phyloP scores from a whole-genome alignment of 2,329 filamentous ascomycete genomes.

The Diplodia sapinea region DNA sequence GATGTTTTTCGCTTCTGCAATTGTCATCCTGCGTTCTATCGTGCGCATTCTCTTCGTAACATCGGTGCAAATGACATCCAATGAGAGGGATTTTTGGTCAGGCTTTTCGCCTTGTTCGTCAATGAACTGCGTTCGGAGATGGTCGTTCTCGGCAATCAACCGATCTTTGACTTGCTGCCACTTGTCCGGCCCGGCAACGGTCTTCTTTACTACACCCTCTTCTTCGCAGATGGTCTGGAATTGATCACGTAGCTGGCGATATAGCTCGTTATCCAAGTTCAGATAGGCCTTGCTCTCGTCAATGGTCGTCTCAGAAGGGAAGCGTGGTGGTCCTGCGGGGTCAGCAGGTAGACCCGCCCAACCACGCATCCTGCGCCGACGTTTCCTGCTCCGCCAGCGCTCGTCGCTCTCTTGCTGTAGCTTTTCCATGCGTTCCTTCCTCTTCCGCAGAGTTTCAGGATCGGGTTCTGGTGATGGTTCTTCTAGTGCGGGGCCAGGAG shows the following conservation, averaged over 20 bases:
- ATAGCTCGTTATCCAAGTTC: constrained; percentile 66
- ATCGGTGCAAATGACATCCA: constrained; percentile 81
- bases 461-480: constrained; percentile 45
- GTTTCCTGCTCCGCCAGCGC: constrained; percentile 67
- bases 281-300: constrained; percentile 77
- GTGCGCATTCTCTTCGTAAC: constrained; percentile 80
- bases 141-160: constrained; percentile 67
- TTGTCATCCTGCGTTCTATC: constrained; percentile 68
- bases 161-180: constrained; percentile 75
- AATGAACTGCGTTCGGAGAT: constrained; percentile 68
- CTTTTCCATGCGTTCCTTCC: constrained; percentile 60
- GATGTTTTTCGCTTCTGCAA: constrained; percentile 75
- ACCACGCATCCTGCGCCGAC: constrained; percentile 70
- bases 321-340: constrained; percentile 71
- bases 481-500: not conserved
- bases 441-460: constrained; percentile 58
- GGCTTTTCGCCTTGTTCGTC: constrained; percentile 44
- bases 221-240: constrained; percentile 75
- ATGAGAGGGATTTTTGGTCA: constrained; percentile 65
- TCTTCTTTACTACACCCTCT: constrained; percentile 74
- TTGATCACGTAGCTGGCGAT: constrained; percentile 67
- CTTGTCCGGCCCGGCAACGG: constrained; percentile 70
- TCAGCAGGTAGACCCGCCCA: constrained; percentile 72
- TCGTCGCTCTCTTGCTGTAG: constrained; percentile 66
- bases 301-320: constrained; percentile 81